phyloP scores from a whole-genome alignment of 805 yeast species.

The Kodamaea nitidulidarum region DNA sequence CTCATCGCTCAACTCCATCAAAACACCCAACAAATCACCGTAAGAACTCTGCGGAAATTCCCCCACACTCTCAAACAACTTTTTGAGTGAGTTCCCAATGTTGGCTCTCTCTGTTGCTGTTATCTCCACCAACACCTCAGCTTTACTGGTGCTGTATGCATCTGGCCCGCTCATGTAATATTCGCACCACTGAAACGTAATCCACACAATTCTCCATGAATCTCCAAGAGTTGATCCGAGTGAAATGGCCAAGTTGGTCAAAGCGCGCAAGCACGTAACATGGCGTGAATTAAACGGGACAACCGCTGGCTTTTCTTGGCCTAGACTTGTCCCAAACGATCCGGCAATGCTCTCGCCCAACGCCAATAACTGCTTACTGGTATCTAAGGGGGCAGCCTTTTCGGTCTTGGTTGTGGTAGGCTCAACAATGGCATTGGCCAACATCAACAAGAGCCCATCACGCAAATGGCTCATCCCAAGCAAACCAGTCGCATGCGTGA shows the following conservation, averaged over 20 bases:
- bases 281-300: conserved; percentile 62
- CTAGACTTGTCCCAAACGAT: conserved; percentile 31
- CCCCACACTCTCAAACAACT: conserved; percentile 58
- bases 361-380: conserved; percentile 36
- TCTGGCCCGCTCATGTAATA: conserved; percentile 61
- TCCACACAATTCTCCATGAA: conserved; percentile 60
- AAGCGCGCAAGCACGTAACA: conserved; percentile 70
- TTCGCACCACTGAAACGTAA: conserved; percentile 75
- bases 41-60: conserved; percentile 53
- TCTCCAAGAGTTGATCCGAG: conserved; percentile 68
- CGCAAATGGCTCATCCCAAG: conserved; percentile 54
- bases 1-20: conserved; percentile 41
- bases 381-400: conserved; percentile 9
- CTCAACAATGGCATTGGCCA: conserved; percentile 24
- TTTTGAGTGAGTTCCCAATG: conserved; percentile 54
- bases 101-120: conserved; percentile 44
- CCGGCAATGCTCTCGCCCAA: conserved; percentile 52
- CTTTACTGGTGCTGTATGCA: conserved; percentile 26
- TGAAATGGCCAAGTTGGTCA: conserved; percentile 71
- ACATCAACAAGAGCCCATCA: conserved; percentile 41
- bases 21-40: conserved; percentile 41
- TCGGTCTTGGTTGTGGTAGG: conserved; percentile 9
- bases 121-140: conserved; percentile 29
- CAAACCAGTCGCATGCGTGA: conserved; percentile 79
- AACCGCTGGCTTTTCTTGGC: conserved; percentile 13